Base-by-base conservation (phyloP, 1,284 basidiomycete genomes). In the Exobasidium cylindrosporum region DNA sequence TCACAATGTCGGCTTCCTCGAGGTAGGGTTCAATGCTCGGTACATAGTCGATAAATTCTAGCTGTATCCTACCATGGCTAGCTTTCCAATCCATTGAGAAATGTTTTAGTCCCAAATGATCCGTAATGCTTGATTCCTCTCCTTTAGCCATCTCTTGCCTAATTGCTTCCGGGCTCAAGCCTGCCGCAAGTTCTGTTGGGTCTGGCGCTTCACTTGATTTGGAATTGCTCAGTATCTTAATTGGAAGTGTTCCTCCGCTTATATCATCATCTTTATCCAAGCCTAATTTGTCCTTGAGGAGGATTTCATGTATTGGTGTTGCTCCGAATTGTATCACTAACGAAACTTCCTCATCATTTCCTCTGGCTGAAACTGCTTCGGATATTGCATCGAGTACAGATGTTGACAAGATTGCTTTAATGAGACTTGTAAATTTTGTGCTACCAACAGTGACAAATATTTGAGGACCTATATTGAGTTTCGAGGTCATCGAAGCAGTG, bases 371-470 rank as follows among this genome's bases (percentile, higher is more conserved):
- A 31, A 21, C 24, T 35, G 32, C 40, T 14, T 55, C 26, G 30
- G 53, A 21, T 13, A 55, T 55, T n/a, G 40, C 32, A 40, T 55
- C 53, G 29, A 55, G 24, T 3, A 35, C 31, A 23, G n/a, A 14
- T 13, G n/a, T 17, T 14, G 53, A 55, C 17, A 55, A 29, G n/a
- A 55, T 35, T 4, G 53, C 53, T 17, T 11, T 29, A 4, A 55
- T 29, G 24, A 55, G 30, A 35, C 14, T 2, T 5, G 32, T 55
- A 17, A 55, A 55, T 17, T 35, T 35, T n/a, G 53, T 55, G 30
- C 53, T 55, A 14, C 53, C 53, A 4, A 55, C 53, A 6, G 53
- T 55, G 24, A 55, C 53, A 35, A 55, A 55, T 23, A 55, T 55
- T 44, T 13, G n/a, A 21, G 53, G 53, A 29, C 24, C 13, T 26